Conservation (phyloP, 306 rosid genomes). For the Myrica gale region DNA sequence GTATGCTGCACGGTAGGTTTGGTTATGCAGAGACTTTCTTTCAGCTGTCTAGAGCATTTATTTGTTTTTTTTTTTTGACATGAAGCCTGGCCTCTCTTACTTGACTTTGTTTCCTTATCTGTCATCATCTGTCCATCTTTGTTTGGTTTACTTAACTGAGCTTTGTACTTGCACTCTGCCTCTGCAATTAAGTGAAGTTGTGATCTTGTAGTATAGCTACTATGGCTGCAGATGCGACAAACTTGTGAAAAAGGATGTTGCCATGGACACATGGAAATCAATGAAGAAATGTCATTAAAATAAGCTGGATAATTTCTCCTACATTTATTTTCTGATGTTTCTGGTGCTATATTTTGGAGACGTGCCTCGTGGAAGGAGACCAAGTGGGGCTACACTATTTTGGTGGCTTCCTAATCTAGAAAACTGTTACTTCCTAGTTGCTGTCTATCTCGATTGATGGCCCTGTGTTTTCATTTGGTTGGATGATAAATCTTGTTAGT, state of each 20-base stretch:
- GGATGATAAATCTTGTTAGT: not conserved
- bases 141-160: no score
- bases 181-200: no score
- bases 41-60: not conserved
- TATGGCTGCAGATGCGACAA: no score
- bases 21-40: constrained; percentile 17
- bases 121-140: no score
- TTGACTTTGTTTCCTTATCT: not conserved
- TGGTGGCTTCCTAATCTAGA: not conserved
- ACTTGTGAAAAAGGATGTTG: no score
- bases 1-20: constrained; percentile 93
- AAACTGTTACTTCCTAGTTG: not conserved
- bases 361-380: not conserved
- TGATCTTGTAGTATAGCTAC: no score
- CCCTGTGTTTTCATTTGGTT: not conserved
- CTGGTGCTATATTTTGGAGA: not conserved
- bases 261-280: not conserved
- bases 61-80: not conserved
- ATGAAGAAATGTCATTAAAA: not conserved
- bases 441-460: not conserved
- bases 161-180: no score
- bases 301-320: not conserved
- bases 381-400: not conserved
- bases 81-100: not conserved
- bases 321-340: not conserved